Evolutionary conservation across 2,329 filamentous ascomycete genomes (phyloP).

Genomic region (Fusarium praegraminearum): DNA sequence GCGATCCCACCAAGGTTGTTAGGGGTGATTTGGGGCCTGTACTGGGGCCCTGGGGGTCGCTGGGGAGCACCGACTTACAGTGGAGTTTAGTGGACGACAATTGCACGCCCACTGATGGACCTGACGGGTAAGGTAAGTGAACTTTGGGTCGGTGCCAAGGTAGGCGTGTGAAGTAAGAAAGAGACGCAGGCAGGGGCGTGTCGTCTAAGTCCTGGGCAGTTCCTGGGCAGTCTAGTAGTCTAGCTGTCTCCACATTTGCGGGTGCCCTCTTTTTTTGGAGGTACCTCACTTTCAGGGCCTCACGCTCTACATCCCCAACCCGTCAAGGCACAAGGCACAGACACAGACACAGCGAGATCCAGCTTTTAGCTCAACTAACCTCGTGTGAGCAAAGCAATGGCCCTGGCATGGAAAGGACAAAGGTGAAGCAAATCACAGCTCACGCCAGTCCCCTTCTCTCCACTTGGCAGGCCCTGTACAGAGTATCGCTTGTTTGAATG

Average conservation of each 20-base stretch:
- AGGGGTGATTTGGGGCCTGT: constrained; percentile 51
- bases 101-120: constrained; percentile 18
- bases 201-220: not conserved
- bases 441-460: constrained; percentile 39
- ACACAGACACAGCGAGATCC: not conserved
- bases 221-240: not conserved
- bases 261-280: constrained; percentile 4
- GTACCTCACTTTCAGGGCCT: constrained; percentile 9
- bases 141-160: not conserved
- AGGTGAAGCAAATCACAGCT: constrained; percentile 43
- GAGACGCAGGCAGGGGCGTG: constrained; percentile 14
- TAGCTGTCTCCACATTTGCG: not conserved
- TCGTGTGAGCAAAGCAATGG: constrained; percentile 25
- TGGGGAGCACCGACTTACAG: constrained; percentile 42
- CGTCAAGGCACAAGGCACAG: constrained; percentile 41
- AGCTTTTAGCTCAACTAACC: constrained; percentile 4
- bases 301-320: not conserved
- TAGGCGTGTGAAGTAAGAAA: constrained; percentile 9
- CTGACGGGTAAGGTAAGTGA: constrained; percentile 4
- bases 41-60: constrained; percentile 44
- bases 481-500: constrained; percentile 40
- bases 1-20: constrained; percentile 51
- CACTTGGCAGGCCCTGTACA: constrained; percentile 34
- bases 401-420: not conserved
- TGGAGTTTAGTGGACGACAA: constrained; percentile 35